Base-by-base conservation (phyloP, 2,329 filamentous ascomycete genomes). In the Tolypocladium amazonense region DNA sequence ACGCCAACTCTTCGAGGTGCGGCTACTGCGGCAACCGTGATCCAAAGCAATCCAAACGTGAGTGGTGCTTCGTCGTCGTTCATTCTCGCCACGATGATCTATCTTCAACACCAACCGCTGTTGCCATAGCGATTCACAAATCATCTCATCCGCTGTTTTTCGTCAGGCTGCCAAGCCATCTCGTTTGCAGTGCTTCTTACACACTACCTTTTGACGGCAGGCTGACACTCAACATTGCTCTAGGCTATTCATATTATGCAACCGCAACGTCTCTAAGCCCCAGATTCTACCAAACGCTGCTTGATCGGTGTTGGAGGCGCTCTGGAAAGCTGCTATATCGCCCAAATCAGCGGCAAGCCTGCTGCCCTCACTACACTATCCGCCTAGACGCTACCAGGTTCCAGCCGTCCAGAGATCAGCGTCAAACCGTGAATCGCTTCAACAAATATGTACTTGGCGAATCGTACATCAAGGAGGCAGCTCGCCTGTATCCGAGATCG, bases 321-420 rank as follows among this genome's bases (percentile, higher is more conserved):
- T 92, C 86, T 43, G 86, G 83, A 20, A 84, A 76, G 35, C 77
- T 91, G 11, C 77, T 94, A 56, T 94, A 94, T 73, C 85, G 90
- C 62, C 89, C 90, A 18, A 88, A 94, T 72, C 86, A 90, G 67
- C 81, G 82, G 61, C 80, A 86, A 60, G 89, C 91, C 62, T 99
- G 94, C 69, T 99, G 94, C 72, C 92, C 92, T 53, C 92, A 97
- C 69, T 97, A 93, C 71, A 92, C 89, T 1, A 86, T 94, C 58
- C 85, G 89, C 55, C 78, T 92, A 25, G 88, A 90, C 66, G 84
- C 85, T 30, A 72, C 77, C 55, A 75, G 79, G 45, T 89, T 89
- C 73, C 85, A 82, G 64, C 78, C 89, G 7, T 81, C 83, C 35
- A 85, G 83, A 70, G 86, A 90, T 67, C 90, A 94, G 68, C 80